Evolutionary conservation across 768 basidiomycete genomes (phyloP).

Genomic region (Cubamyces sp.): DNA sequence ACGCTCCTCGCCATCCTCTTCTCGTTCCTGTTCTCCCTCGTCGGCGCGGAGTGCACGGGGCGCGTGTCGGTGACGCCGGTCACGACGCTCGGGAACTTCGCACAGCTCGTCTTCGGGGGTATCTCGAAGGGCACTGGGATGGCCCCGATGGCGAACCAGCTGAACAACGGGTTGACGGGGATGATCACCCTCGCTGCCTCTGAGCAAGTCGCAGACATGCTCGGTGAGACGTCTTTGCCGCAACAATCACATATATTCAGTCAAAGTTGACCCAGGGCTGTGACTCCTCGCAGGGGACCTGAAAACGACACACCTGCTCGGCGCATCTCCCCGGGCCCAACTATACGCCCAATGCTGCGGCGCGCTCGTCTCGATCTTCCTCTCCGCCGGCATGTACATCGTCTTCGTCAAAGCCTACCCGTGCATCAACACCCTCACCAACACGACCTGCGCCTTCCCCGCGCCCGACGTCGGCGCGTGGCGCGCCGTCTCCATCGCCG

Average conservation of each 20-base stretch:
- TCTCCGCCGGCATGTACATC: conserved; percentile 30
- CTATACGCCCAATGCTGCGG: conserved; percentile 32
- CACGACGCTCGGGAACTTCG: conserved; percentile 28
- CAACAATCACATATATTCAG: neutral
- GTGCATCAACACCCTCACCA: conserved; percentile 29
- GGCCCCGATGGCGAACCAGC: conserved; percentile 23
- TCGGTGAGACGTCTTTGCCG: conserved; percentile 12
- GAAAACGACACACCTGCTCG: conserved; percentile 31
- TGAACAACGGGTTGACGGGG: conserved; percentile 28
- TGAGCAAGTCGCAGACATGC: conserved; percentile 31
- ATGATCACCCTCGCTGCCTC: conserved; percentile 32
- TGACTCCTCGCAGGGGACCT: conserved; percentile 20
- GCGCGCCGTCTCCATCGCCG: conserved; percentile 29
- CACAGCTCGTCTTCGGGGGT: conserved; percentile 30
- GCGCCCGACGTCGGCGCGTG: conserved; percentile 30
- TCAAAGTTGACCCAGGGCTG: neutral
- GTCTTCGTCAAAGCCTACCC: conserved; percentile 30
- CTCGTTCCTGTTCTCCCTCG: conserved; percentile 30
- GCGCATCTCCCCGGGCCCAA: conserved; percentile 32
- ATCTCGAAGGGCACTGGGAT: conserved; percentile 25
- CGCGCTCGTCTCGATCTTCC: conserved; percentile 34
- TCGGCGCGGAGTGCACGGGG: conserved; percentile 29
- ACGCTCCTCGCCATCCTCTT: conserved; percentile 30
- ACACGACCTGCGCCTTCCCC: conserved; percentile 28
- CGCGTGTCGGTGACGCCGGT: conserved; percentile 31